A percentile compares a stretch with the other conserved stretches of the same genome.
Evolutionary conservation across 2,329 filamentous ascomycete genomes (phyloP).

Genomic region (Domatiomyces globalis): DNA sequence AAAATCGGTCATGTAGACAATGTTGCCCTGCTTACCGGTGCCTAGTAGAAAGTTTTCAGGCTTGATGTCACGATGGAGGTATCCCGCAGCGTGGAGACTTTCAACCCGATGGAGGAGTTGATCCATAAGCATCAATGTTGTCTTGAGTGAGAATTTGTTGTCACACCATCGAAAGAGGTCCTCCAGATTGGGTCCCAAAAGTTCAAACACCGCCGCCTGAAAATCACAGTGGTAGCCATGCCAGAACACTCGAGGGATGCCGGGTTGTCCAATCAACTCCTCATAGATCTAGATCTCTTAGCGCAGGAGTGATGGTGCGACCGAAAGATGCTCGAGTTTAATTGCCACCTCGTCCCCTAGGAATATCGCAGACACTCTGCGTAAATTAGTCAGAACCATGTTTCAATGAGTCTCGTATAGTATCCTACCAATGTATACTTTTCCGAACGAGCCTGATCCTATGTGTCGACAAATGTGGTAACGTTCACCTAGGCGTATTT

Average conservation of each 20-base stretch:
- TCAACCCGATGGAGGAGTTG: conserved; percentile 19
- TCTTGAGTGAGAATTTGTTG: conserved; percentile 21
- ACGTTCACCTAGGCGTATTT: too few species aligned
- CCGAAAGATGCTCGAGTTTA: conserved; percentile 10
- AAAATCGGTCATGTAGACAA: conserved; percentile 20
- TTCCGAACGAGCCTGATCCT: too few species aligned
- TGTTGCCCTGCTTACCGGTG: conserved; percentile 18
- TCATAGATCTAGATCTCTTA: conserved; percentile 7
- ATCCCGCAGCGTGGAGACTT: conserved; percentile 15
- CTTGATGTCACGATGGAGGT: conserved; percentile 21
- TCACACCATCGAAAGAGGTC: conserved; percentile 20
- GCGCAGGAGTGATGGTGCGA: conserved; percentile 3
- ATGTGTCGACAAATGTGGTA: too few species aligned
- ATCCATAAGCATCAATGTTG: conserved; percentile 20
- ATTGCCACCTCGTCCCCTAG: conserved; percentile 14
- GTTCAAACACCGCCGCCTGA: conserved; percentile 12
- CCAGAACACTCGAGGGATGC: conserved; percentile 9
- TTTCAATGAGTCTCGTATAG: too few species aligned
- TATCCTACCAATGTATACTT: too few species aligned
- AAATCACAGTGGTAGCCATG: conserved; percentile 10
- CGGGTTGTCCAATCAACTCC: background rate
- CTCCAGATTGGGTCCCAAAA: conserved; percentile 20
- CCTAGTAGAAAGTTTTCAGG: conserved; percentile 22
- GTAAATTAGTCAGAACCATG: too few species aligned
- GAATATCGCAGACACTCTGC: too few species aligned